Conservation (phyloP, 371 early-diverging fungal species). For the Mucor circinelloides region DNA sequence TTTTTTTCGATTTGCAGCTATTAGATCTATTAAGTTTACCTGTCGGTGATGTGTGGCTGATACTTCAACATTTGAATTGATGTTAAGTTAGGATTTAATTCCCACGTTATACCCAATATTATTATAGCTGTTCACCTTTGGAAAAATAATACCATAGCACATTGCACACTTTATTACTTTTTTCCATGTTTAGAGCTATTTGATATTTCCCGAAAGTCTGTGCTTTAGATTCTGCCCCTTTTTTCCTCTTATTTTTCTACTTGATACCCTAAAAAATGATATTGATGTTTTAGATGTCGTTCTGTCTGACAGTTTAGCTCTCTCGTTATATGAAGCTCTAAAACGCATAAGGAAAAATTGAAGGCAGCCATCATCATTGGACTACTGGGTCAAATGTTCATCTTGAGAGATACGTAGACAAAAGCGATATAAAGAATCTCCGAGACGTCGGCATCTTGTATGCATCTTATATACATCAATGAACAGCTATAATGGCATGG, state of each 20-base stretch:
- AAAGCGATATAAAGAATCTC: neutral
- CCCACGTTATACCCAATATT: neutral
- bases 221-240: neutral
- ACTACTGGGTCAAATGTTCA: neutral
- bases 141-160: conserved; percentile 2
- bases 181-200: neutral
- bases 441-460: neutral
- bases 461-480: neutral
- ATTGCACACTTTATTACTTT: conserved; percentile 2
- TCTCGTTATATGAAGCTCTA: neutral
- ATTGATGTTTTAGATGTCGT: neutral
- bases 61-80: neutral
- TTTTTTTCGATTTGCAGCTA: neutral
- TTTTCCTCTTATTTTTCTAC: neutral
- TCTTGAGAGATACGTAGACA: neutral
- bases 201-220: neutral
- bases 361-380: neutral
- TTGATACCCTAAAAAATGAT: neutral
- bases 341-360: neutral
- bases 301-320: neutral
- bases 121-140: conserved; percentile 3
- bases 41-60: neutral
- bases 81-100: neutral
- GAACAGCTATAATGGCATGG: neutral
- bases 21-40: neutral